Conservation (phyloP, 179 eudicot genomes). For the Nepenthes alata region DNA sequence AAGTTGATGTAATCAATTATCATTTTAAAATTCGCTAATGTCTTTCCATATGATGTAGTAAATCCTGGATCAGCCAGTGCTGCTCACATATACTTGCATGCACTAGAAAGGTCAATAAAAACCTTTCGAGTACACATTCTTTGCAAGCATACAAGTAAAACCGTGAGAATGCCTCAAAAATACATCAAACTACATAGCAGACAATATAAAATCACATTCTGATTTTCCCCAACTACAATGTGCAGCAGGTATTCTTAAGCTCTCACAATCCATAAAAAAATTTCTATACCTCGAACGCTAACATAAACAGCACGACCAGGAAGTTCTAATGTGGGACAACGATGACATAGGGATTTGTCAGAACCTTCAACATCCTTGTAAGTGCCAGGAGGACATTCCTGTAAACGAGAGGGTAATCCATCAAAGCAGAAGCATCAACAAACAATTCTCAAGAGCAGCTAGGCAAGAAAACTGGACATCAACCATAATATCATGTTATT, state of each 20-base stretch:
- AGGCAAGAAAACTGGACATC: neutral
- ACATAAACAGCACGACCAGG: constrained; percentile 69
- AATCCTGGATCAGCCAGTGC: no score
- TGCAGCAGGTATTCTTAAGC: neutral
- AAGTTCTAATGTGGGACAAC: constrained; percentile 65
- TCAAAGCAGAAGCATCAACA: neutral
- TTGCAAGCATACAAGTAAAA: neutral
- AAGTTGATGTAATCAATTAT: no score
- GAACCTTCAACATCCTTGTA: constrained; percentile 82
- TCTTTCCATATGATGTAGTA: no score
- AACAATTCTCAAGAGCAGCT: neutral
- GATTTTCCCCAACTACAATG: neutral
- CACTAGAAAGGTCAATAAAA: neutral
- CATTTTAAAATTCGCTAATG: no score
- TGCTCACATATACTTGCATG: no score
- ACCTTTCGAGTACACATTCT: neutral
- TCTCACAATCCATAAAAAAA: neutral
- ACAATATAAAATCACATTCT: neutral
- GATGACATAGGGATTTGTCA: constrained; percentile 57
- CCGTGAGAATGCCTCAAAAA: neutral
- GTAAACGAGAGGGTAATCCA: constrained; percentile 19
- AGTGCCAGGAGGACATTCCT: constrained; percentile 98
- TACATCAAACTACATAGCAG: neutral
- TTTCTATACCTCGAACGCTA: constrained; percentile 58
- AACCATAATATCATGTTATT: neutral